These are phyloP conservation scores for Cryptococcus sp. DNA, from an alignment of 1,284 basidiomycete species.

Conservation along the genomic window DNA sequence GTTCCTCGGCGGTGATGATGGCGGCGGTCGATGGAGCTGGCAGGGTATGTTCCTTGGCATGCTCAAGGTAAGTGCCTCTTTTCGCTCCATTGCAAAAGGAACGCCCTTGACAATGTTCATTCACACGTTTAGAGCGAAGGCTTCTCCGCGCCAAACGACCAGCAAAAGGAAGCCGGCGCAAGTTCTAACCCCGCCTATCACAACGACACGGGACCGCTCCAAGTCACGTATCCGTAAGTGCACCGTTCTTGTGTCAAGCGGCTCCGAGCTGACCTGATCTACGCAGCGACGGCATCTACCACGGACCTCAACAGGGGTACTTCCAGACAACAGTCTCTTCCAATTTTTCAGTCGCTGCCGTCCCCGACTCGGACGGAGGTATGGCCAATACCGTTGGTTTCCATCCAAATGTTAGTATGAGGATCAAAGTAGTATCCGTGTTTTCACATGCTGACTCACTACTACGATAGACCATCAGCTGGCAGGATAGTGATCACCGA, in stretches of 20 bases:
- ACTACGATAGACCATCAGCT: slow-evolving; percentile 46
- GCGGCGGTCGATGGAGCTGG: slow-evolving; percentile 62
- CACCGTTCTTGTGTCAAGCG: slow-evolving; percentile 52
- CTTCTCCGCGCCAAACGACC: slow-evolving; percentile 60
- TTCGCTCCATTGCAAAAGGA: neutral
- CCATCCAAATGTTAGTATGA: slow-evolving; percentile 23
- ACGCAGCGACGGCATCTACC: slow-evolving; percentile 56
- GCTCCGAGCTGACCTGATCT: neutral
- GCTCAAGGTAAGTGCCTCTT: slow-evolving; percentile 54
- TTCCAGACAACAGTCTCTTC: slow-evolving; percentile 58
- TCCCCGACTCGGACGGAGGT: slow-evolving; percentile 61
- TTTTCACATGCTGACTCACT: neutral
- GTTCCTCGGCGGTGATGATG: slow-evolving; percentile 50
- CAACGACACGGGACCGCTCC: slow-evolving; percentile 60
- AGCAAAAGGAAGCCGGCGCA: slow-evolving; percentile 59
- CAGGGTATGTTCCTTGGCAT: slow-evolving; percentile 58
- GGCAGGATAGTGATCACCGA: slow-evolving; percentile 48
- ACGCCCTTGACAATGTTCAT: neutral
- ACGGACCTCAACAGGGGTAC: slow-evolving; percentile 59
- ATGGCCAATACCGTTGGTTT: slow-evolving; percentile 61
- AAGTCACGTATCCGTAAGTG: slow-evolving; percentile 53
- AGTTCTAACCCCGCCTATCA: slow-evolving; percentile 56
- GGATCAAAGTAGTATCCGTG: neutral
- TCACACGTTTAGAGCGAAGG: slow-evolving; percentile 58
- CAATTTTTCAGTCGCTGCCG: slow-evolving; percentile 30